Evolutionary conservation across 2,329 filamentous ascomycete species (phyloP), one percentile per base, ranked within the genome.

Genomic region (Colletotrichum navitas): DNA sequence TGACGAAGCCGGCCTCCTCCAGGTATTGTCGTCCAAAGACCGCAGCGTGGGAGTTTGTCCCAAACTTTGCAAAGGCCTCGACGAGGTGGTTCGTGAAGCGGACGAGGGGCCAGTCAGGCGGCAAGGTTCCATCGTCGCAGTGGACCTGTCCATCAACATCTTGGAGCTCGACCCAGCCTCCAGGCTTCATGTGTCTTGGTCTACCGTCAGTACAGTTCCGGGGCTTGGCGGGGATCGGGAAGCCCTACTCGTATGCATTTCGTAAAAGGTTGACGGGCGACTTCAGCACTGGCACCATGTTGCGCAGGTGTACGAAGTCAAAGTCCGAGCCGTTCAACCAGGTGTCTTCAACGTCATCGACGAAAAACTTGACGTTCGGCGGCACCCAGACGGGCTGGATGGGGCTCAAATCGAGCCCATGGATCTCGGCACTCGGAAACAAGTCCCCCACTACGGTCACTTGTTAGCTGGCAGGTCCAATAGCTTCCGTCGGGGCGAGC

Each of bases 101-200:
- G 18, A 80, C 77, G 4, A 82, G 70, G 3, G 78, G 77, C 78
- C 77, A 80, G 55, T 81, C 79, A 0, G 76, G 66, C 0, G 81
- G 80, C 12, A 82, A 66, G 2, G 76, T 79, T 49, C 78, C 74
- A 66, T 83, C 81, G 55, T 83, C 82, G 47, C 77, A 78, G 65
- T 81, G 80, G 8, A 82, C 77, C 52, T 80, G 77, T 51, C 82
- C 83, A 34, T 84, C 82, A 12, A 84, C 80, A 24, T 86, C 84
- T 67, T 85, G 84, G 0, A 85, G 76, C 66, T 86, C 84, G 11
- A 85, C 75, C 82, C 82, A 85, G 0, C 80, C 84, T 14, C 84
- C 84, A 0, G 85, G 84, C 39, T 77, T 82, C 66, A 84, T 75
- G 29, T 83, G 77, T 14, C 82, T 82, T 14, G 2, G 47, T 5